These are phyloP conservation scores for Pyrus communis DNA, from an alignment of 306 rosid species.

Conservation along the genomic window DNA sequence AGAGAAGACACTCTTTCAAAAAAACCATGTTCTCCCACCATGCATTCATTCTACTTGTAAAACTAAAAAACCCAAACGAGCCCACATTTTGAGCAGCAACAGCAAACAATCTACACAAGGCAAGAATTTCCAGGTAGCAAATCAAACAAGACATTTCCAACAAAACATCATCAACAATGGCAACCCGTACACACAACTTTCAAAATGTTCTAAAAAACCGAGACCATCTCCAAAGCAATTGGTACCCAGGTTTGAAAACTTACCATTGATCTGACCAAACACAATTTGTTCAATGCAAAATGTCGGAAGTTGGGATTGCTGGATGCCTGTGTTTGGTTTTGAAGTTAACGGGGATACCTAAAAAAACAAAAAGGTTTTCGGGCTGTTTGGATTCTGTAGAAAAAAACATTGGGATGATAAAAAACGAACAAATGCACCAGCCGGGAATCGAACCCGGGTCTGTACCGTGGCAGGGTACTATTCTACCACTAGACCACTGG, in stretches of 20 bases:
- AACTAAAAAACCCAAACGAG: not conserved
- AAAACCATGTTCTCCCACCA: not conserved
- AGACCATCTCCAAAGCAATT: too few species aligned
- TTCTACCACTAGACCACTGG: constrained; percentile 92
- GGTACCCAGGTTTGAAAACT: too few species aligned
- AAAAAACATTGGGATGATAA: not conserved
- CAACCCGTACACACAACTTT: too few species aligned
- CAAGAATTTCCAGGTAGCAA: too few species aligned
- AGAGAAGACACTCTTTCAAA: not conserved
- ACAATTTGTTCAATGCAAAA: too few species aligned
- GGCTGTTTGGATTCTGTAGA: not conserved
- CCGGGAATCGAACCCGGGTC: constrained; percentile 80
- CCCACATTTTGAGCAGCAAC: not conserved
- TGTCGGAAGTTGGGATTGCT: too few species aligned
- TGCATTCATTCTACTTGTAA: not conserved
- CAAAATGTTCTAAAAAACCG: too few species aligned
- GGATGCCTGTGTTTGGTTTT: not conserved
- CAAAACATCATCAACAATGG: too few species aligned
- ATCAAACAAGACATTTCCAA: too few species aligned
- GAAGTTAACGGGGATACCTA: not conserved
- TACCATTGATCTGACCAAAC: too few species aligned
- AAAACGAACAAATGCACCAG: constrained; percentile 26
- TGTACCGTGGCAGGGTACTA: constrained; percentile 58
- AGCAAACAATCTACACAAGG: not conserved
- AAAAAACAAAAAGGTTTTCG: not conserved